phyloP scores from a whole-genome alignment of 495 filamentous ascomycete genomes.

The Sphaerosporella brunnea region DNA sequence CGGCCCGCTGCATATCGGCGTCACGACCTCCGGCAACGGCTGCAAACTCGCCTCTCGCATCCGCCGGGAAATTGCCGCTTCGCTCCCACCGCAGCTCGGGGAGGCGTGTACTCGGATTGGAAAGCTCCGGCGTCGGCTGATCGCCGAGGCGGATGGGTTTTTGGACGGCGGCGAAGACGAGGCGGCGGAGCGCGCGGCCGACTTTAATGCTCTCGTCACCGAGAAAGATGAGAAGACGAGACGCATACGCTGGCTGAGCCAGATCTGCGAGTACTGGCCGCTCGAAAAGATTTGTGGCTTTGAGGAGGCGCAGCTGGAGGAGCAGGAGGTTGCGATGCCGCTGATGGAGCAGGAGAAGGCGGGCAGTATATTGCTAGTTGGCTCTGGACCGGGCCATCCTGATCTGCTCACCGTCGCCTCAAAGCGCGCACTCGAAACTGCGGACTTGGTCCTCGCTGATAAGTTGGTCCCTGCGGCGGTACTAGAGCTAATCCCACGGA shows the following conservation, averaged over 20 bases:
- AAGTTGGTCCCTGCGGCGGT: constrained; percentile 86
- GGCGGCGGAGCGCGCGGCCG: constrained; percentile 58
- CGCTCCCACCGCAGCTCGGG: constrained; percentile 69
- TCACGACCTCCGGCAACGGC: constrained; percentile 87
- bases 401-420: constrained; percentile 81
- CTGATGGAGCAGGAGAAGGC: constrained; percentile 6
- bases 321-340: constrained; percentile 36
- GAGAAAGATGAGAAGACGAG: constrained; percentile 62
- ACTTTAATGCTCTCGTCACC: constrained; percentile 65
- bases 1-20: constrained; percentile 83
- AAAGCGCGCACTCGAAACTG: constrained; percentile 62
- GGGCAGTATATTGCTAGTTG: constrained; percentile 62
- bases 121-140: constrained; percentile 53
- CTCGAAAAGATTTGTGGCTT: constrained; percentile 62
- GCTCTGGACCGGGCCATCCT: constrained; percentile 84
- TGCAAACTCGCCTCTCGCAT: constrained; percentile 91
- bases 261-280: constrained; percentile 99
- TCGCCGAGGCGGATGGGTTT: constrained; percentile 52
- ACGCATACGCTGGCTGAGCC: constrained; percentile 78
- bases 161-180: constrained; percentile 56
- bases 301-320: constrained; percentile 57
- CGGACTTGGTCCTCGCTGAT: constrained; percentile 82
- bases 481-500: constrained; percentile 71
- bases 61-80: constrained; percentile 65
- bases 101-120: constrained; percentile 60